These are phyloP conservation scores for Claviceps africana DNA, from an alignment of 2,329 filamentous ascomycete species.

Conservation along the genomic window DNA sequence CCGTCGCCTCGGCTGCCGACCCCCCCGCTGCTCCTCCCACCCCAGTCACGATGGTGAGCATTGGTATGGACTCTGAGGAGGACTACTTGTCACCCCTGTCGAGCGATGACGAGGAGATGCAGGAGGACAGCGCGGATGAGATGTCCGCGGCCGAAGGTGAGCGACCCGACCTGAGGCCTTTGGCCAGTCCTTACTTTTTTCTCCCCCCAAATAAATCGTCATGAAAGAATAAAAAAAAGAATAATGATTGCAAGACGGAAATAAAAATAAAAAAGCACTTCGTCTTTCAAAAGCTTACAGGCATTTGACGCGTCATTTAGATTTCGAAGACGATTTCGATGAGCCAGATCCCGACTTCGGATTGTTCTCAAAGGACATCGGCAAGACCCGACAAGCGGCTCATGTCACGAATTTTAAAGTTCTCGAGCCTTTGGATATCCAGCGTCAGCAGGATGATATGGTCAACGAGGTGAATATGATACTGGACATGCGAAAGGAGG, in stretches of 20 bases:
- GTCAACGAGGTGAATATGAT: conserved; percentile 86
- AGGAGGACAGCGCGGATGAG: conserved; percentile 67
- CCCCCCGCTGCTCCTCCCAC: conserved; percentile 38
- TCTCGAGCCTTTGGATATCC: conserved; percentile 65
- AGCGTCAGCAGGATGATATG: conserved; percentile 71
- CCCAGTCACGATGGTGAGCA: conserved; percentile 37
- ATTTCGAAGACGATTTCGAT: conserved; percentile 44
- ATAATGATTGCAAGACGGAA: too few relatives aligned
- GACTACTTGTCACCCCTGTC: conserved; percentile 79
- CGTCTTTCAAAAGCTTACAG: not conserved
- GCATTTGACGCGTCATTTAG: conserved; percentile 16
- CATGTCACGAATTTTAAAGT: conserved; percentile 82
- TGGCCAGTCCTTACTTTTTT: too few relatives aligned
- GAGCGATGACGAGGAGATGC: conserved; percentile 57
- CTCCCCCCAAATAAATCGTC: too few relatives aligned
- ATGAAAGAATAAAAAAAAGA: too few relatives aligned
- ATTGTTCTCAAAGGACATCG: conserved; percentile 44
- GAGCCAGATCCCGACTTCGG: conserved; percentile 42
- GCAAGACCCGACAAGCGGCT: conserved; percentile 55
- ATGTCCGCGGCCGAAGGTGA: conserved; percentile 39
- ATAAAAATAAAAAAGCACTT: too few relatives aligned
- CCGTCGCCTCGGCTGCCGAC: conserved; percentile 39
- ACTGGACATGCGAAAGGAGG: conserved; percentile 75
- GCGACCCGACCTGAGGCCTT: conserved; percentile 4
- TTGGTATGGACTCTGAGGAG: conserved; percentile 86